Base-by-base conservation (phyloP, 805 yeast genomes). In the Alloascoidea hylecoeti region DNA sequence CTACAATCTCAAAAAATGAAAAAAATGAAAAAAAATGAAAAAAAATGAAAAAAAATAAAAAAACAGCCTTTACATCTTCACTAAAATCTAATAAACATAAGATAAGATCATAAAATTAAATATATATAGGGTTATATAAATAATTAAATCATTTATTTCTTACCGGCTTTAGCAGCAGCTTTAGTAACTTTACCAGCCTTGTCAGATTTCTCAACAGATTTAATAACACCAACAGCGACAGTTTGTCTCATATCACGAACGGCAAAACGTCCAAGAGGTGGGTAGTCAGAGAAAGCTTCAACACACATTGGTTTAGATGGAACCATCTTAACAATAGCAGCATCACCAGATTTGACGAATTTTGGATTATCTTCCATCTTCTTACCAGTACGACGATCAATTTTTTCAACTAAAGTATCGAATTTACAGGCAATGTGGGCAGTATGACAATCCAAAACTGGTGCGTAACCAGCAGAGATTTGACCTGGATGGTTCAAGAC, bases 181-280 rank as follows among this genome's bases (percentile, higher is more conserved):
- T 84, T 84, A 86, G 95, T 83, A 58, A 83, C 92, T 85, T 84
- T 83, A 70, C 84, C 88, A n/a, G 83, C 82, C 68, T 68, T 70
- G 69, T 75, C 79, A 52, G 83, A 61, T 80, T 85, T 84, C 60
- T 73, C 94, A 57, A 85, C 95, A 49, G 85, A 68, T 79, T 88
- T 89, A 81, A 89, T 82, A 63, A 88, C 95, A 83, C 96, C 96
- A 64, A 88, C 96, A 65, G 96, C 96, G 60, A 88, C 96, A 57
- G 96, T 88, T 74, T 86, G 96, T 82, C 96, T 83, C 96, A 86
- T 86, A 73, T 86, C 96, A 82, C 96, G 88, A 76, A 86, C 96
- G 65, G 89, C 89, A 70, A 89, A 73, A 79, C 97, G 86, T 70
- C 95, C 92, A 66, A 89, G 69, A 70, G 94, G 95, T 64, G 89